Evolutionary conservation across 1,284 basidiomycete genomes (phyloP).

Genomic region (Ustilago cynodontis): DNA sequence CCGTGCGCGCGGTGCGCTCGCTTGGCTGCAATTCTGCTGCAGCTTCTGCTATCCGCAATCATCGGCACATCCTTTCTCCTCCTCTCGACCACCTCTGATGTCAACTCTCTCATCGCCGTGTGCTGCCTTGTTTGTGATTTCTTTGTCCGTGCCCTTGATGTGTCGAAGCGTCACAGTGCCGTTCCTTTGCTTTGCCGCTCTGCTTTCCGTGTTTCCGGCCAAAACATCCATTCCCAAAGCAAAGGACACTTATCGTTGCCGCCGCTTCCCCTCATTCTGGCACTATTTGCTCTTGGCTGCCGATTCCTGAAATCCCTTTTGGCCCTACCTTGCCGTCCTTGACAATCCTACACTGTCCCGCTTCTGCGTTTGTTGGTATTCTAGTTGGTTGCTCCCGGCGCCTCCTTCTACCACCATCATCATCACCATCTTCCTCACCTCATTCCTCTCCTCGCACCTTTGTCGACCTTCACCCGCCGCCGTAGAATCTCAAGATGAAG

Average conservation of each 20-base stretch:
- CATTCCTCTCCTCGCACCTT: not conserved
- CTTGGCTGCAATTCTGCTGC: slow-evolving; percentile 5
- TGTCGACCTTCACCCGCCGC: slow-evolving; percentile 6
- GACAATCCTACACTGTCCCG: not conserved
- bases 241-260: not conserved
- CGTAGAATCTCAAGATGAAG: slow-evolving; percentile 53
- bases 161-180: slow-evolving; percentile 9
- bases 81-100: no score
- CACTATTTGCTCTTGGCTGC: not conserved
- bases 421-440: slow-evolving; percentile 13
- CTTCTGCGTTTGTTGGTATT: not conserved
- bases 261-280: not conserved
- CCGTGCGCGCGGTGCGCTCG: slow-evolving; percentile 17
- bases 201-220: not conserved
- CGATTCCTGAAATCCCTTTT: not conserved
- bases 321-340: no score
- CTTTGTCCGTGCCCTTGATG: slow-evolving; percentile 7
- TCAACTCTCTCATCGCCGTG: not conserved
- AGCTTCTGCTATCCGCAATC: slow-evolving; percentile 11
- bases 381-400: not conserved
- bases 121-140: slow-evolving; percentile 9
- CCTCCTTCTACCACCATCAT: slow-evolving; percentile 4
- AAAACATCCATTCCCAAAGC: not conserved
- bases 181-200: not conserved
- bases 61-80: slow-evolving; percentile 5